Evolutionary conservation across 2,329 filamentous ascomycete species (phyloP).

Genomic region (Sporothrix dimorphospora): DNA sequence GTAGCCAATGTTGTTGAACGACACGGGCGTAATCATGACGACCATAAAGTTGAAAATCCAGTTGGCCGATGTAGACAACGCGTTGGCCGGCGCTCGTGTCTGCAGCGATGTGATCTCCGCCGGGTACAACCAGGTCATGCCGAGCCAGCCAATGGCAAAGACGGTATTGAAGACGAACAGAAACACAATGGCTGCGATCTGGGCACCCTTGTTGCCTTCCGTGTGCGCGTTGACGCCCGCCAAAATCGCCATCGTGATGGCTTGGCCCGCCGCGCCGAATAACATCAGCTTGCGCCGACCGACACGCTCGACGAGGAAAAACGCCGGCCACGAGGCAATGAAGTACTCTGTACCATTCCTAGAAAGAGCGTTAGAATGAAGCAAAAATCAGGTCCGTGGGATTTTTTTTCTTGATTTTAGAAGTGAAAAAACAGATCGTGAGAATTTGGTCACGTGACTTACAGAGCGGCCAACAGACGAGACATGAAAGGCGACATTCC

Average conservation of each 20-base stretch:
- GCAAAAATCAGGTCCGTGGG: background rate
- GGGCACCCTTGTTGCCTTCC: conserved; percentile 42
- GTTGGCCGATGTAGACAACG: conserved; percentile 52
- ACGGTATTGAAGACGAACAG: conserved; percentile 58
- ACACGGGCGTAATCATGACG: conserved; percentile 65
- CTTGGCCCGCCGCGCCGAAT: conserved; percentile 60
- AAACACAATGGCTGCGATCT: conserved; percentile 40
- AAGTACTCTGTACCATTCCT: conserved; percentile 35
- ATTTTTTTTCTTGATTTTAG: background rate
- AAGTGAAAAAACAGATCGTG: background rate
- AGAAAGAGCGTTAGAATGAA: background rate
- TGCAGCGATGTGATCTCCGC: conserved; percentile 59
- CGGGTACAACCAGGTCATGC: conserved; percentile 62
- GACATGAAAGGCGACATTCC: conserved; percentile 33
- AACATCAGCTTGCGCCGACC: conserved; percentile 36
- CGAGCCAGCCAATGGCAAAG: conserved; percentile 57
- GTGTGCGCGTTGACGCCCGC: conserved; percentile 44
- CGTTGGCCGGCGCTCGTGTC: conserved; percentile 61
- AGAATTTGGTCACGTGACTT: background rate
- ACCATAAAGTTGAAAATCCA: conserved; percentile 54
- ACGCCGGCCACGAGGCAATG: conserved; percentile 31
- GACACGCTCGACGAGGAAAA: conserved; percentile 35
- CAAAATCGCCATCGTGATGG: conserved; percentile 57
- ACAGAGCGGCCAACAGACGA: conserved; percentile 32
- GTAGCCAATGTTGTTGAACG: conserved; percentile 57